phyloP scores from a whole-genome alignment of 2,329 filamentous ascomycete species.

The Aureobasidium musti region DNA sequence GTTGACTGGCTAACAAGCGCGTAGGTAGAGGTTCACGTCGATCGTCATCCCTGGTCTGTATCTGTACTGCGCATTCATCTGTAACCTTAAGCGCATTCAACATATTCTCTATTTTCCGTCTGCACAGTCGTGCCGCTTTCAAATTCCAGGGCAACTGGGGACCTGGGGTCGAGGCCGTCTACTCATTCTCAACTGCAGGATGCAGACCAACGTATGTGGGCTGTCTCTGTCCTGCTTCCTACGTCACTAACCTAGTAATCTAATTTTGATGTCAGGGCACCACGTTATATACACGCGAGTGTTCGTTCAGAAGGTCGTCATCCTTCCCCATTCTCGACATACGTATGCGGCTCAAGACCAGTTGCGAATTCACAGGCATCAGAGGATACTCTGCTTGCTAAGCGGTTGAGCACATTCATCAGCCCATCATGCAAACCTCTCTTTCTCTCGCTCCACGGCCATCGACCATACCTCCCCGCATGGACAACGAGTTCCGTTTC shows the following conservation, averaged over 20 bases:
- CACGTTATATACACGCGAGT: background rate
- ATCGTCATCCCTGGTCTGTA: background rate
- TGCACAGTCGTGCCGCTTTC: background rate
- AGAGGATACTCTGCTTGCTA: background rate
- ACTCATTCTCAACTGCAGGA: background rate
- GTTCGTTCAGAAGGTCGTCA: background rate
- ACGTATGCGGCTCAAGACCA: conserved; percentile 11
- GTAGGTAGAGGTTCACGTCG: background rate
- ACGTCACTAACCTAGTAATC: background rate
- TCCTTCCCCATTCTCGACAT: background rate
- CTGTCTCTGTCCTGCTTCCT: background rate
- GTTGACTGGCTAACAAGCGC: background rate
- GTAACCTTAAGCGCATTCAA: too few species aligned
- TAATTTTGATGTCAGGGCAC: background rate
- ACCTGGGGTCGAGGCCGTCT: background rate
- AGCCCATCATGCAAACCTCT: background rate
- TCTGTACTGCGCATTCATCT: too few species aligned
- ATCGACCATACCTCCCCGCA: background rate
- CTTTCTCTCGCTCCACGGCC: background rate
- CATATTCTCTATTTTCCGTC: background rate
- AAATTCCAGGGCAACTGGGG: too few species aligned
- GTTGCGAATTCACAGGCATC: background rate
- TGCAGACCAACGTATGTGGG: background rate
- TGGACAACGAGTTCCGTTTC: background rate
- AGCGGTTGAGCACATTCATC: conserved; percentile 3